Evolutionary conservation across 225 moss, liverwort and hornwort genomes (phyloP).

Genomic region (Asterella californica): DNA sequence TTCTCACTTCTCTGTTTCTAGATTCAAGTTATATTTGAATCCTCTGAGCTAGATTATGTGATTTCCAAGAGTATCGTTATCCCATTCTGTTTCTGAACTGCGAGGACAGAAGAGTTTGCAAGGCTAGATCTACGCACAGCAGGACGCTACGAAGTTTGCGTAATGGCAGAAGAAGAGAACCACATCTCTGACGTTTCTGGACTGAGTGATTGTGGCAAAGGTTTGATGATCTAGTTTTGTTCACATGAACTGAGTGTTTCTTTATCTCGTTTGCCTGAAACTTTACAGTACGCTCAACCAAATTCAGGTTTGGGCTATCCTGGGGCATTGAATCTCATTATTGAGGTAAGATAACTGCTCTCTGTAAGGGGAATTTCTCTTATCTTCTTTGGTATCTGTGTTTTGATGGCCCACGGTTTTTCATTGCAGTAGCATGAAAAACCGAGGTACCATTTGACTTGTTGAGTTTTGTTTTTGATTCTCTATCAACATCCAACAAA

Average conservation of each 20-base stretch:
- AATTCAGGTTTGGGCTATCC: conserved; percentile 78
- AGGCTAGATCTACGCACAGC: not conserved
- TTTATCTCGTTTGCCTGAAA: conserved; percentile 4
- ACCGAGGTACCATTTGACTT: too few species aligned
- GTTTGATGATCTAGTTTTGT: not conserved
- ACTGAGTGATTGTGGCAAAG: not conserved
- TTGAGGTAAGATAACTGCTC: conserved; percentile 23
- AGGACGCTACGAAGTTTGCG: not conserved
- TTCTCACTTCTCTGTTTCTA: not conserved
- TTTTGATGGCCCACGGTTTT: not conserved
- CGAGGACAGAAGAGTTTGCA: not conserved
- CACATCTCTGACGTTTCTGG: not conserved
- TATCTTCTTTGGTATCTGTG: not conserved
- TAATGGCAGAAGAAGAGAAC: not conserved
- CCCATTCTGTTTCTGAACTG: not conserved
- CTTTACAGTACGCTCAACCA: conserved; percentile 61
- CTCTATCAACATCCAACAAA: not conserved
- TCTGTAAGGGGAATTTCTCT: not conserved
- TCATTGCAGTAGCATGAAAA: too few species aligned
- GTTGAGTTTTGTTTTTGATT: not conserved
- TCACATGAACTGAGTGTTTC: not conserved
- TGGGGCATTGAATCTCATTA: conserved; percentile 72
- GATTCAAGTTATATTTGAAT: not conserved
- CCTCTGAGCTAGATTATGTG: not conserved
- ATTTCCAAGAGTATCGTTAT: not conserved